A percentile compares a stretch with the other conserved stretches of the same genome.
Evolutionary conservation across 2,329 filamentous ascomycete species (phyloP).

Genomic region (Penicillium sp.): DNA sequence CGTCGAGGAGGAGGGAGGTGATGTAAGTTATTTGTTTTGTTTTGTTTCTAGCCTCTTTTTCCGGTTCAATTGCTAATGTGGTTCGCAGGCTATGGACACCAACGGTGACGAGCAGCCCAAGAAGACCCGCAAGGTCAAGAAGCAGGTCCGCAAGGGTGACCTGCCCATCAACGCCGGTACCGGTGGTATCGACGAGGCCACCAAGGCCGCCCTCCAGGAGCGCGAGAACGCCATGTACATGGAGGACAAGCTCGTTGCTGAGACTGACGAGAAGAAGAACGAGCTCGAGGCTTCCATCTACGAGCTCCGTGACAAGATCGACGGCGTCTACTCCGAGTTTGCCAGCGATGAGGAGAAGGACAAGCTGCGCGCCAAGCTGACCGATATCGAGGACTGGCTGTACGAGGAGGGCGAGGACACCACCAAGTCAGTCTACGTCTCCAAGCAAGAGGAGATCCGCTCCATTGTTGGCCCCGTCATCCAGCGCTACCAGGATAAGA

Average conservation of each 20-base stretch:
- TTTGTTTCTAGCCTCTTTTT: neutral
- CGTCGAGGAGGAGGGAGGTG: conserved; percentile 73
- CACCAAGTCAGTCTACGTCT: conserved; percentile 88
- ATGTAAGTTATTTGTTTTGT: conserved; percentile 41
- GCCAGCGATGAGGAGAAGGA: conserved; percentile 91
- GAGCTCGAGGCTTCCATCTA: conserved; percentile 98
- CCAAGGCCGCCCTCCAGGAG: conserved; percentile 68
- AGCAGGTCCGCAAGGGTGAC: conserved; percentile 97
- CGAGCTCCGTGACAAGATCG: conserved; percentile 92
- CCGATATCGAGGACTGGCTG: conserved; percentile 91
- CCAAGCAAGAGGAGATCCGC: conserved; percentile 96
- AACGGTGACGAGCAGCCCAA: conserved; percentile 73
- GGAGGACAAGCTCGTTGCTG: conserved; percentile 97
- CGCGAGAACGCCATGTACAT: conserved; percentile 90
- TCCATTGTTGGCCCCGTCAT: conserved; percentile 87
- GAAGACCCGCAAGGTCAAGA: conserved; percentile 97
- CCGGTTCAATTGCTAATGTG: too few relatives aligned
- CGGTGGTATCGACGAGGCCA: conserved; percentile 71
- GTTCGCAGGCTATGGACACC: conserved; percentile 80
- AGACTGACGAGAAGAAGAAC: conserved; percentile 99
- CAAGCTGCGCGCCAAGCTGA: conserved; percentile 81
- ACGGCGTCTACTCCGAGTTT: conserved; percentile 87
- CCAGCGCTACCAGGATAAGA: conserved; percentile 93
- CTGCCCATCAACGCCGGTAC: conserved; percentile 85
- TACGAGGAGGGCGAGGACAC: conserved; percentile 97